Conservation (phyloP, 2,329 filamentous ascomycete species). For the Fusarium sambucinum region DNA sequence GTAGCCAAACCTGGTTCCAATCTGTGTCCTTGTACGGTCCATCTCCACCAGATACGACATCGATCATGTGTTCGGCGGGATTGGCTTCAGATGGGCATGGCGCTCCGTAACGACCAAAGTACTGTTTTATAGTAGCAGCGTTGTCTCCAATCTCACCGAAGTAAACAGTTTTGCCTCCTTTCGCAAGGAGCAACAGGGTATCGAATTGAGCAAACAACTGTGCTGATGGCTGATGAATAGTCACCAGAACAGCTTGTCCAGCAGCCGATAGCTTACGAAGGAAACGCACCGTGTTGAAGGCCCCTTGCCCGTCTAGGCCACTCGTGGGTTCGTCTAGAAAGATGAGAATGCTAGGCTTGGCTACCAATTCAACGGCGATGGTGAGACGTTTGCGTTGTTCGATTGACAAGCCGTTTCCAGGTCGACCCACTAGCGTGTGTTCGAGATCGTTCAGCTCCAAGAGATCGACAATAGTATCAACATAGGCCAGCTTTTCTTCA, state of each 20-base stretch:
- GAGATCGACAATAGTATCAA: constrained; percentile 80
- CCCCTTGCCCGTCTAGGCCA: neutral
- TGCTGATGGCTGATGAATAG: neutral
- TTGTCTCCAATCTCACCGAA: neutral
- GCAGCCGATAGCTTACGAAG: neutral
- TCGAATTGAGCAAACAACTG: neutral
- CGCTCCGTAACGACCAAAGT: neutral
- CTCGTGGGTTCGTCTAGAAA: neutral
- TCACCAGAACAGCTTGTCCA: neutral
- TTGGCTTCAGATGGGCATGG: neutral
- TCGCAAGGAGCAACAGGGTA: rapidly evolving
- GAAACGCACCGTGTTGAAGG: neutral
- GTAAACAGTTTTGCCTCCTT: neutral
- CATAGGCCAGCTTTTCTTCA: constrained; percentile 79
- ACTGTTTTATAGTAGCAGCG: neutral
- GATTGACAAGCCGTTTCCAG: neutral
- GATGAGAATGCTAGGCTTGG: neutral
- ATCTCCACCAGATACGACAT: neutral
- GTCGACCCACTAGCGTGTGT: constrained; percentile 7
- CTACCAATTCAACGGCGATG: neutral
- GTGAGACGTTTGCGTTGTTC: neutral
- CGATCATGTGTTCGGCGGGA: neutral
- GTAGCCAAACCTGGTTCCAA: neutral
- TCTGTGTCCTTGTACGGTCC: neutral
- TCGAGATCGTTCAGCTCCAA: constrained; percentile 62